Percentiles rank a stretch among this genome's conserved stretches.
Evolutionary conservation across 2,329 filamentous ascomycete genomes (phyloP).

Genomic region (Aspergillus clavatus): DNA sequence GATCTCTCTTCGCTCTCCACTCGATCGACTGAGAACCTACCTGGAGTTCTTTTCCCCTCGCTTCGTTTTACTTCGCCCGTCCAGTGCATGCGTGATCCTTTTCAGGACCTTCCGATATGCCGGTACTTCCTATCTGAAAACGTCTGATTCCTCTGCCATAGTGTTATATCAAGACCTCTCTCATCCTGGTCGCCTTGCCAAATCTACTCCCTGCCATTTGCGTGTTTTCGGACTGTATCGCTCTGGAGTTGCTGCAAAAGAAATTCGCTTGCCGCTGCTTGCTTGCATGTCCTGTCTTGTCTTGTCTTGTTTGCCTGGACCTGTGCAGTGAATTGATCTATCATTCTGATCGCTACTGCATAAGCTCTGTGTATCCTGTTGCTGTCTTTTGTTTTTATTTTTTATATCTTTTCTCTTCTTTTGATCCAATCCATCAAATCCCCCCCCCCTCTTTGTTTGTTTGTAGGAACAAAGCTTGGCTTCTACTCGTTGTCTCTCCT

Average conservation of each 20-base stretch:
- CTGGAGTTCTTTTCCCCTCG: no score
- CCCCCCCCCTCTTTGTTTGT: no score
- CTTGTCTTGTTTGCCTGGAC: conserved; percentile 1
- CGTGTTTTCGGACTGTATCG: conserved; percentile 10
- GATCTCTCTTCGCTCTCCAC: no score
- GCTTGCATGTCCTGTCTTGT: no score
- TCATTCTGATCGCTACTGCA: neutral
- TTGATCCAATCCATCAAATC: no score
- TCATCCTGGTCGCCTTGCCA: neutral
- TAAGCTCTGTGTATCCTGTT: neutral
- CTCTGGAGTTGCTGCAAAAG: conserved; percentile 2
- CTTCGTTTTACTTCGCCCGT: neutral
- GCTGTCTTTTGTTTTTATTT: neutral
- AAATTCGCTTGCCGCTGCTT: neutral
- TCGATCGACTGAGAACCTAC: no score
- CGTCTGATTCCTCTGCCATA: conserved; percentile 8
- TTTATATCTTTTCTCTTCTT: neutral
- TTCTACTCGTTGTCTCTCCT: no score
- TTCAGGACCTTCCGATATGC: neutral
- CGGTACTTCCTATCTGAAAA: conserved; percentile 2
- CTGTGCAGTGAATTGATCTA: neutral
- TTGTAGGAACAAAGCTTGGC: no score
- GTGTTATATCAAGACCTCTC: conserved; percentile 12
- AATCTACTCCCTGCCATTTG: neutral
- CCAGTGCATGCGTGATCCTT: neutral